Evolutionary conservation across 306 rosid genomes (phyloP).

Genomic region (Prunus mongolica): DNA sequence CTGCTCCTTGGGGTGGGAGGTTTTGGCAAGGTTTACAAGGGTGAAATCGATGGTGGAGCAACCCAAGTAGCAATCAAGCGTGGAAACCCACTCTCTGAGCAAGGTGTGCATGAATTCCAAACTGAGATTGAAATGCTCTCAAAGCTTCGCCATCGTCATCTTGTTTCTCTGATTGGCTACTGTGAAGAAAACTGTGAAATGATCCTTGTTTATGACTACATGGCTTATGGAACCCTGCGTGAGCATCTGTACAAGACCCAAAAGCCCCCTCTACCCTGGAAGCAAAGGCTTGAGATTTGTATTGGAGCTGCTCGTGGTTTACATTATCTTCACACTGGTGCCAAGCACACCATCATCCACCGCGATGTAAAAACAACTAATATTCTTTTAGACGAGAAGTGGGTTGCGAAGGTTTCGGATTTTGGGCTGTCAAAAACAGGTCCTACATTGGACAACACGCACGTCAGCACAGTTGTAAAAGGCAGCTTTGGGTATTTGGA

Average conservation of each 20-base stretch:
- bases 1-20: slow-evolving; percentile 98
- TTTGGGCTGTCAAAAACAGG: slow-evolving; percentile 98
- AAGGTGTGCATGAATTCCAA: slow-evolving; percentile 97
- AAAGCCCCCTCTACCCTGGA: slow-evolving; percentile 97
- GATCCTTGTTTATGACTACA: slow-evolving; percentile 96
- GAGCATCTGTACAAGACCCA: slow-evolving; percentile 98
- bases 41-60: slow-evolving; percentile 78
- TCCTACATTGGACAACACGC: slow-evolving; percentile 94
- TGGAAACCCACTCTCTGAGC: slow-evolving; percentile 94
- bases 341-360: slow-evolving; percentile 94
- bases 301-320: slow-evolving; percentile 97
- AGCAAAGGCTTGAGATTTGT: slow-evolving; percentile 98
- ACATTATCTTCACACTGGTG: slow-evolving; percentile 97
- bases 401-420: slow-evolving; percentile 99
- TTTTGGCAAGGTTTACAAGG: slow-evolving; percentile 94
- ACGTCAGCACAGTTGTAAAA: slow-evolving; percentile 96
- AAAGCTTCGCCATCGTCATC: slow-evolving; percentile 98
- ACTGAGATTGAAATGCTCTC: slow-evolving; percentile 99
- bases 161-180: slow-evolving; percentile 90
- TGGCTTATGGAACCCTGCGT: slow-evolving; percentile 92
- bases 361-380: slow-evolving; percentile 97
- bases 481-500: slow-evolving; percentile 99
- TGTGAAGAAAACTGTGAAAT: slow-evolving; percentile 95
- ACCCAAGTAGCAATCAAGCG: slow-evolving; percentile 94
- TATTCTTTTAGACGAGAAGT: slow-evolving; percentile 93